Percentiles rank a stretch among this genome's conserved stretches.
phyloP scores from a whole-genome alignment of 768 basidiomycete species.

The Leucosporidium scottii region DNA sequence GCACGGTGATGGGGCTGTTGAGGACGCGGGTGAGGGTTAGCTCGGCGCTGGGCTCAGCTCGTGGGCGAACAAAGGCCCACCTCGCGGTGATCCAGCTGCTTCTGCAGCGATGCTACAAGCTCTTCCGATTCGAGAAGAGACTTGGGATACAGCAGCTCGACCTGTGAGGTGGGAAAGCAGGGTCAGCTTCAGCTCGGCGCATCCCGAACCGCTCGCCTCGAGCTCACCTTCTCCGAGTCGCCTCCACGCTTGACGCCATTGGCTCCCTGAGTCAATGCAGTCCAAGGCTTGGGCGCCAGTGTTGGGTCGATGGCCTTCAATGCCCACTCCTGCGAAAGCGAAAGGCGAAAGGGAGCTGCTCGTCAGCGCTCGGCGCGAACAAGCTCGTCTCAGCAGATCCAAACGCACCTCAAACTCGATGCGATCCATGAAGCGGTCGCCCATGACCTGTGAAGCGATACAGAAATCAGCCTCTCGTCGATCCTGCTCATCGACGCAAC shows the following conservation, averaged over 20 bases:
- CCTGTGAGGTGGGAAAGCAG: slow-evolving; percentile 23
- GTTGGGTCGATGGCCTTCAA: slow-evolving; percentile 40
- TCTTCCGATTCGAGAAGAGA: background rate
- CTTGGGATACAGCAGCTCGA: slow-evolving; percentile 30
- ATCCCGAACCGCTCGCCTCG: no score
- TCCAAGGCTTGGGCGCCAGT: slow-evolving; percentile 36
- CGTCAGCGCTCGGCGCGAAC: no score
- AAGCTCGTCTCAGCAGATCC: no score
- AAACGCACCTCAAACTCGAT: background rate
- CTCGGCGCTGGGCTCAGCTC: no score
- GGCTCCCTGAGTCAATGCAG: slow-evolving; percentile 3
- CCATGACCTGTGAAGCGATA: background rate
- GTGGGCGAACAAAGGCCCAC: no score
- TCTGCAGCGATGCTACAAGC: slow-evolving; percentile 9
- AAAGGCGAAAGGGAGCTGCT: no score
- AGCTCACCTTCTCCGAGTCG: no score
- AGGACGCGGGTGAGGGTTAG: no score
- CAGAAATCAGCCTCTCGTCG: background rate
- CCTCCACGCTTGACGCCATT: no score
- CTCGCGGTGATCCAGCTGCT: slow-evolving; percentile 14
- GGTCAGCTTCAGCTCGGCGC: background rate
- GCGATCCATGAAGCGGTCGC: slow-evolving; percentile 3
- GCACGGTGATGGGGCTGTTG: slow-evolving; percentile 11
- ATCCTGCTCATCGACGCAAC: background rate
- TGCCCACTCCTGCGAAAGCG: slow-evolving; percentile 38